phyloP scores from a whole-genome alignment of 495 filamentous ascomycete species.

The Lasiosphaeria ovina region DNA sequence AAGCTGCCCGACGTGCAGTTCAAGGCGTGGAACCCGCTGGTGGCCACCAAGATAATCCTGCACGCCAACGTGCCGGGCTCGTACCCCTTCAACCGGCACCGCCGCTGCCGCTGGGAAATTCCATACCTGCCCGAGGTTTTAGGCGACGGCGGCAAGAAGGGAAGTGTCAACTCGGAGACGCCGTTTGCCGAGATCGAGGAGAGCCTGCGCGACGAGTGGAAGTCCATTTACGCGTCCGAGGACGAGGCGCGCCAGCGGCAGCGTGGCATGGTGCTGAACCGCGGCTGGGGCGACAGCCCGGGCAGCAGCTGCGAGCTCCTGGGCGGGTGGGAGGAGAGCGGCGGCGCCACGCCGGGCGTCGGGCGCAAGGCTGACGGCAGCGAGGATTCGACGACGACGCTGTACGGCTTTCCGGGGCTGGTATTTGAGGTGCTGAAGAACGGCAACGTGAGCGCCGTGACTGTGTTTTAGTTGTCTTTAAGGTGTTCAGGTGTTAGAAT shows the following conservation, averaged over 20 bases:
- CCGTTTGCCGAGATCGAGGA: constrained; percentile 67
- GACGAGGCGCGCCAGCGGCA: constrained; percentile 63
- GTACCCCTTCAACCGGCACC: constrained; percentile 93
- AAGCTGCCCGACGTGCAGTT: constrained; percentile 34
- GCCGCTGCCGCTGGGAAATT: constrained; percentile 84
- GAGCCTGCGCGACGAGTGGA: constrained; percentile 69
- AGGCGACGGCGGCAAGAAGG: constrained; percentile 16
- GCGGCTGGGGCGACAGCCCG: constrained; percentile 88
- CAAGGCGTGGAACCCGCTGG: constrained; percentile 54
- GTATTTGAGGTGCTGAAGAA: constrained; percentile 96
- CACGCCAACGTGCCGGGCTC: constrained; percentile 95
- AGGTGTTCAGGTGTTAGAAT: too few relatives aligned
- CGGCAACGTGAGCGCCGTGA: constrained; percentile 81
- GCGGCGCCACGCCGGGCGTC: constrained; percentile 34
- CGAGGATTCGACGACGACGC: constrained; percentile 75
- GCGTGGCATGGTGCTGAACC: constrained; percentile 80
- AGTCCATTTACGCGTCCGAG: constrained; percentile 58
- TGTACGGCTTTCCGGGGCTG: constrained; percentile 91
- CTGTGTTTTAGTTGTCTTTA: constrained; percentile 53
- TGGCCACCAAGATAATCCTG: constrained; percentile 84
- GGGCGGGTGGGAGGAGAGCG: constrained; percentile 84
- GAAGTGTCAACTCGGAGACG: constrained; percentile 67
- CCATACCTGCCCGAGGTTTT: constrained; percentile 46
- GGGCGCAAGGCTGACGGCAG: constrained; percentile 38
- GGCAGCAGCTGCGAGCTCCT: constrained; percentile 87